Conservation (phyloP, 805 yeast species). For the Yamadazyma insecticola region DNA sequence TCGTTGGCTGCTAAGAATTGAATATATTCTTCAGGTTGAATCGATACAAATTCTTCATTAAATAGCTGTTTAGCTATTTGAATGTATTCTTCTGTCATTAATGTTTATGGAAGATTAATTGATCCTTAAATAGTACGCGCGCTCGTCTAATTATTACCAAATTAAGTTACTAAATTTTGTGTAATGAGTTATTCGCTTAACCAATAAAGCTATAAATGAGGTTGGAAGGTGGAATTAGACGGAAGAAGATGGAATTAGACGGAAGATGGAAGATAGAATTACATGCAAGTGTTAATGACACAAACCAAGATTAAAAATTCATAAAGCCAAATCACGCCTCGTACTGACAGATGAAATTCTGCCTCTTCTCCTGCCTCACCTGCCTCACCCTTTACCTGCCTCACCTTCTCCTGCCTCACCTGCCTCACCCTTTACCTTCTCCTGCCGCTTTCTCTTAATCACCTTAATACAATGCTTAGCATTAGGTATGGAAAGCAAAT, state of each 20-base stretch:
- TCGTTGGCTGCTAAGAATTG: conserved; percentile 37
- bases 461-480: conserved; percentile 3
- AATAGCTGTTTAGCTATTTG: conserved; percentile 34
- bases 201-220: no score
- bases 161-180: no score
- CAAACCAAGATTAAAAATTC: no score
- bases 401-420: neutral
- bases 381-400: conserved; percentile 1
- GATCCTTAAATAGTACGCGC: neutral
- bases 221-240: no score
- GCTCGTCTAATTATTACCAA: no score
- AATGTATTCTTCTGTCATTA: conserved; percentile 15
- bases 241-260: no score
- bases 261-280: no score
- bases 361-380: no score
- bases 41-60: conserved; percentile 38
- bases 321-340: no score
- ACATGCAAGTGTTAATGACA: no score
- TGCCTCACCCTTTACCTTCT: conserved; percentile 2
- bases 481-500: conserved; percentile 9
- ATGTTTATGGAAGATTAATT: neutral
- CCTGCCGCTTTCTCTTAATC: conserved; percentile 6
- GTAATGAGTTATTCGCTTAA: no score
- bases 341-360: no score
- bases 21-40: conserved; percentile 41